Conservation (phyloP, 2,329 filamentous ascomycete genomes). For the Aspergillaceae sp. region DNA sequence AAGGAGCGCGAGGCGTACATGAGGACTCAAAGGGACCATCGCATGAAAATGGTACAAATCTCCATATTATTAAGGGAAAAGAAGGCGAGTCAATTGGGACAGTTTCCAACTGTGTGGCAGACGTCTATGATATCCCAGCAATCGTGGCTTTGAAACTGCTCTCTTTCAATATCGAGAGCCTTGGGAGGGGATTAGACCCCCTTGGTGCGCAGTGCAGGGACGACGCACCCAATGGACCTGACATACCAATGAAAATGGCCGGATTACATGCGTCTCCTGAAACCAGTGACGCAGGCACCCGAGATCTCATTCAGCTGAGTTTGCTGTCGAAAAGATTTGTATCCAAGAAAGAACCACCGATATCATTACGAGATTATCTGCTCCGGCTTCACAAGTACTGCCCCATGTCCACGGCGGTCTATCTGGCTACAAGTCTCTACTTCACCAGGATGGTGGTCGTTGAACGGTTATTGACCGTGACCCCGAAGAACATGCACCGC, state of each 20-base stretch:
- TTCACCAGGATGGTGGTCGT: conserved; percentile 73
- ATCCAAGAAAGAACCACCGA: conserved; percentile 75
- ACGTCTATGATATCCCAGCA: conserved; percentile 60
- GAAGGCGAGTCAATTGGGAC: background rate
- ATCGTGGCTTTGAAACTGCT: conserved; percentile 71
- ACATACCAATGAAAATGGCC: conserved; percentile 17
- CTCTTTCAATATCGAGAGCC: conserved; percentile 56
- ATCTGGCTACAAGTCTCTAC: conserved; percentile 80
- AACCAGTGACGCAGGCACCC: conserved; percentile 48
- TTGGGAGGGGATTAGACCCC: conserved; percentile 16
- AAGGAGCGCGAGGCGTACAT: conserved; percentile 8
- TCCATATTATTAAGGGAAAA: background rate
- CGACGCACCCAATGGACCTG: conserved; percentile 15
- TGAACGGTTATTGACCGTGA: conserved; percentile 71
- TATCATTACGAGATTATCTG: conserved; percentile 76
- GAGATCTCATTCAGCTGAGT: conserved; percentile 67
- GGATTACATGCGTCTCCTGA: conserved; percentile 29
- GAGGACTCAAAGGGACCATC: conserved; percentile 1
- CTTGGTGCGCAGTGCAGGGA: conserved; percentile 38
- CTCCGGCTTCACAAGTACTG: conserved; percentile 81
- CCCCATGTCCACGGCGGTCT: conserved; percentile 87
- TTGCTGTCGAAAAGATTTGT: conserved; percentile 90
- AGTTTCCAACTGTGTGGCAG: conserved; percentile 2
- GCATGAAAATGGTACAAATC: background rate
- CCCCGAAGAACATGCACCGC: conserved; percentile 75